Conservation (phyloP, 2,329 filamentous ascomycete species). For the Seiridium cupressi region DNA sequence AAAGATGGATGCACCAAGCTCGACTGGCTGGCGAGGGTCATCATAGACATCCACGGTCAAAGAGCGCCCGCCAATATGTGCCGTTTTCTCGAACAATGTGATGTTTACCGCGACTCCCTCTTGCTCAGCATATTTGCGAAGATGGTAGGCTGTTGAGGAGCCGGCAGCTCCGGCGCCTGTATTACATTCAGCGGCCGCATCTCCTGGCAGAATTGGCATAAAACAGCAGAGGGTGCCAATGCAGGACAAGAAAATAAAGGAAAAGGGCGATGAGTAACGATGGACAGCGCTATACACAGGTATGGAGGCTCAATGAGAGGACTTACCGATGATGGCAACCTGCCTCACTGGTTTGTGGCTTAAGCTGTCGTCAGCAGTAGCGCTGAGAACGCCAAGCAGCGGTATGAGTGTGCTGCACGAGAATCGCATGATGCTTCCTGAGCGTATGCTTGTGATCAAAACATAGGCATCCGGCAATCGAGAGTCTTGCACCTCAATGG, state of each 20-base stretch:
- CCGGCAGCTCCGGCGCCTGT: slow-evolving; percentile 87
- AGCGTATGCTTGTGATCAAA: too few relatives aligned
- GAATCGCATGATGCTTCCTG: too few relatives aligned
- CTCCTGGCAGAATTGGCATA: too few relatives aligned
- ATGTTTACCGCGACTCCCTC: slow-evolving; percentile 68
- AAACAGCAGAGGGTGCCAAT: too few relatives aligned
- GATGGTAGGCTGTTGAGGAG: slow-evolving; percentile 80
- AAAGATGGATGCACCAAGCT: slow-evolving; percentile 91
- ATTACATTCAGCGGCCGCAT: too few relatives aligned
- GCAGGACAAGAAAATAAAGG: too few relatives aligned
- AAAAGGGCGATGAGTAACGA: too few relatives aligned
- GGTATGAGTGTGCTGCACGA: not conserved
- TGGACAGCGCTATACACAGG: slow-evolving; percentile 16
- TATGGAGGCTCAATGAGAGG: too few relatives aligned
- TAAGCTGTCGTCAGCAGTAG: not conserved
- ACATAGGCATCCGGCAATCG: too few relatives aligned
- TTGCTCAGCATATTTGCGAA: slow-evolving; percentile 67
- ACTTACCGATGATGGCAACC: slow-evolving; percentile 44
- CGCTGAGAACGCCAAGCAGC: not conserved
- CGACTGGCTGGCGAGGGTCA: slow-evolving; percentile 66
- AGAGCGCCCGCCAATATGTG: slow-evolving; percentile 79
- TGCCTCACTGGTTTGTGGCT: slow-evolving; percentile 10
- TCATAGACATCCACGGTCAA: slow-evolving; percentile 79
- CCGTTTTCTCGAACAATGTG: slow-evolving; percentile 80
- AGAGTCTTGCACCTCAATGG: too few relatives aligned